Percentiles rank a stretch among this genome's conserved stretches.
Evolutionary conservation across 2,329 filamentous ascomycete species (phyloP).

Genomic region (Plenodomus tracheiphilus): DNA sequence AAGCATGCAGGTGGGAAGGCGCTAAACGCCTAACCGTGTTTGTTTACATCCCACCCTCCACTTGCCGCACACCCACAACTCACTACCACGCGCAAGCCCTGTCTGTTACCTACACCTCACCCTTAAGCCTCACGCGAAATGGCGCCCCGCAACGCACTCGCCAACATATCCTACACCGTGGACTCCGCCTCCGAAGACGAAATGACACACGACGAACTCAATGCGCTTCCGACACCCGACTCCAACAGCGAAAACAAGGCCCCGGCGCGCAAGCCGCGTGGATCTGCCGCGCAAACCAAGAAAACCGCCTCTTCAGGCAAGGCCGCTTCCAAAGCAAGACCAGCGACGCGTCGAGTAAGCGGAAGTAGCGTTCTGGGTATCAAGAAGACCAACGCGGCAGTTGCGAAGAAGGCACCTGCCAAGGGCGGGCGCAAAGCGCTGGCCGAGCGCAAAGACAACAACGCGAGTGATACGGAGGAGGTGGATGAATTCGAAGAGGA

Average conservation of each 20-base stretch:
- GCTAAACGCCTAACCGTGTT: neutral
- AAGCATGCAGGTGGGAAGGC: neutral
- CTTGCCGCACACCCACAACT: neutral
- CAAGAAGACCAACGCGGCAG: constrained; percentile 42
- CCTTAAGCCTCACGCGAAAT: constrained; percentile 14
- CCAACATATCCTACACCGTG: constrained; percentile 44
- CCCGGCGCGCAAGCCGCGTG: constrained; percentile 40
- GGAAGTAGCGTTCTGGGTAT: constrained; percentile 36
- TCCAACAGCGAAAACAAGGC: constrained; percentile 47
- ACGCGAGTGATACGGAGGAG: constrained; percentile 51
- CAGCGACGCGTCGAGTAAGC: constrained; percentile 43
- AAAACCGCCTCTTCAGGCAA: constrained; percentile 29
- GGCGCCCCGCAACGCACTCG: constrained; percentile 36
- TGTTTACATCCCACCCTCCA: neutral
- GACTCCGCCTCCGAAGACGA: constrained; percentile 49
- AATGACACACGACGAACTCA: constrained; percentile 40
- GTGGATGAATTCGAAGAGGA: constrained; percentile 47
- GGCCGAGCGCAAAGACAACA: constrained; percentile 45
- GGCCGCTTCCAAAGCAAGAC: constrained; percentile 41
- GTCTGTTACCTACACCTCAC: neutral
- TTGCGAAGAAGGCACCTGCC: constrained; percentile 41
- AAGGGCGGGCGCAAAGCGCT: constrained; percentile 46
- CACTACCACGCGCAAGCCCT: neutral
- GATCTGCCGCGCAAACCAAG: constrained; percentile 31
- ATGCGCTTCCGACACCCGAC: constrained; percentile 44